Percentiles rank a stretch among this genome's conserved stretches.
These are phyloP conservation scores for Phytophthora pisi DNA, from an alignment of 352 stramenopile genomes.

Conservation along the genomic window DNA sequence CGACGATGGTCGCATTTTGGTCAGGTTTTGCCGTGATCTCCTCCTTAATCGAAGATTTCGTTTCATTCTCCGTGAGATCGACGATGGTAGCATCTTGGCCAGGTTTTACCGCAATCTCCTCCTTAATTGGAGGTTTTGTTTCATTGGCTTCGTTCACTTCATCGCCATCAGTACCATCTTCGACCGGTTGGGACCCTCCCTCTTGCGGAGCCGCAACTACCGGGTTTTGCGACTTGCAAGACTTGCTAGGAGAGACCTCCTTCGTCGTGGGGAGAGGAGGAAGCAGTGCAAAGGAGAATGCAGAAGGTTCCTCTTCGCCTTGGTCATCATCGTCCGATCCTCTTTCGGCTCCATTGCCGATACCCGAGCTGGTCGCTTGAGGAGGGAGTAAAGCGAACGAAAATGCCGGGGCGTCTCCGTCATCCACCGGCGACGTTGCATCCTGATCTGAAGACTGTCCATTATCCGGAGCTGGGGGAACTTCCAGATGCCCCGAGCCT, in stretches of 20 bases:
- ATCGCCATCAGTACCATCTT: constrained; percentile 31
- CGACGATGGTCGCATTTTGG: constrained; percentile 3
- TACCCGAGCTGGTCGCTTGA: background rate
- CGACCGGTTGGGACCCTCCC: constrained; percentile 11
- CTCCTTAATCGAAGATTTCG: constrained; percentile 11
- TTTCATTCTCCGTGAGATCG: constrained; percentile 2
- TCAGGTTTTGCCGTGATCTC: background rate
- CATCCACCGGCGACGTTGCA: background rate
- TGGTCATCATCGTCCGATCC: constrained; percentile 13
- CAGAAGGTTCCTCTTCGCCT: constrained; percentile 21
- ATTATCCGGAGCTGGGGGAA: background rate
- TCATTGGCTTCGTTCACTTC: constrained; percentile 21
- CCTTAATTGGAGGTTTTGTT: constrained; percentile 9
- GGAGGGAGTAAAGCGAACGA: constrained; percentile 31
- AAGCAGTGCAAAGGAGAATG: constrained; percentile 33
- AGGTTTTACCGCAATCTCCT: background rate
- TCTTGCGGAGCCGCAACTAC: background rate
- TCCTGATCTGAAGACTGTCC: background rate
- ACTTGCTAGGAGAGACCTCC: constrained; percentile 3
- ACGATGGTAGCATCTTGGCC: constrained; percentile 1
- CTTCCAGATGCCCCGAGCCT: background rate
- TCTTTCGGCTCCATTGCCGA: constrained; percentile 3
- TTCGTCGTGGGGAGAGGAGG: constrained; percentile 8
- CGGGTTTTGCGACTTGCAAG: background rate
- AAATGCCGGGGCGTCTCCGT: constrained; percentile 9